Conservation (phyloP, 2,329 filamentous ascomycete species). For the Coniella vitis region DNA sequence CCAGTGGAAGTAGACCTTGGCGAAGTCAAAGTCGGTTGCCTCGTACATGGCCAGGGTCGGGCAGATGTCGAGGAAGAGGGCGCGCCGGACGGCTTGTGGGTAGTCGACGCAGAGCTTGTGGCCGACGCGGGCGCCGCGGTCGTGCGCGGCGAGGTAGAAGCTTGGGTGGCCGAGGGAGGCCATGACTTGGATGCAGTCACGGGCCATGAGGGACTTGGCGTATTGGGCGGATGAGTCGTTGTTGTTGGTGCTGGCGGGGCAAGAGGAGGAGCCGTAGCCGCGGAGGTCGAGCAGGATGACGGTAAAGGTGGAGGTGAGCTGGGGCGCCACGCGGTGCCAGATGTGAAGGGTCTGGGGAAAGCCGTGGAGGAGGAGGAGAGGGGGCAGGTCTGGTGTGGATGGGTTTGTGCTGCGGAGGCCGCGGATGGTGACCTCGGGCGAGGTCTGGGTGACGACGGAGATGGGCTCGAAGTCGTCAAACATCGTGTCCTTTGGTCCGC, state of each 20-base stretch:
- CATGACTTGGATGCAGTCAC: slow-evolving; percentile 41
- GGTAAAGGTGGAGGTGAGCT: slow-evolving; percentile 32
- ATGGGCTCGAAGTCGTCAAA: slow-evolving; percentile 34
- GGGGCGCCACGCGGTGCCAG: slow-evolving; percentile 40
- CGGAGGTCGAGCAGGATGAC: slow-evolving; percentile 42
- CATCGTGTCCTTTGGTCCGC: slow-evolving; percentile 21
- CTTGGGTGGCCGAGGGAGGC: slow-evolving; percentile 28
- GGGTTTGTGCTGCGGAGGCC: slow-evolving; percentile 31
- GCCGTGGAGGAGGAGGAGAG: slow-evolving; percentile 43
- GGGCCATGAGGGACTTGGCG: slow-evolving; percentile 42
- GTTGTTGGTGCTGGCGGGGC: too few species aligned
- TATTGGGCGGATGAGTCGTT: slow-evolving; percentile 26
- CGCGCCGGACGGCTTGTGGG: slow-evolving; percentile 31
- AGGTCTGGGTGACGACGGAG: slow-evolving; percentile 29
- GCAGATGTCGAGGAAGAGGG: slow-evolving; percentile 45
- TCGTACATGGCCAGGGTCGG: slow-evolving; percentile 49
- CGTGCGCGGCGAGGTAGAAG: slow-evolving; percentile 48
- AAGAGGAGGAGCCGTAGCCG: slow-evolving; percentile 43
- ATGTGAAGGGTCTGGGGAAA: slow-evolving; percentile 47
- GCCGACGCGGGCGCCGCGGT: slow-evolving; percentile 48
- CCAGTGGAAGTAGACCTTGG: slow-evolving; percentile 51
- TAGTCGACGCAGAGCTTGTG: slow-evolving; percentile 47
- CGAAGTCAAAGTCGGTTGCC: slow-evolving; percentile 34
- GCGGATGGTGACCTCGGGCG: slow-evolving; percentile 34
- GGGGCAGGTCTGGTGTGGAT: slow-evolving; percentile 24